Conservation (phyloP, 345 rosid genomes). For the Hypericum androsaemum region DNA sequence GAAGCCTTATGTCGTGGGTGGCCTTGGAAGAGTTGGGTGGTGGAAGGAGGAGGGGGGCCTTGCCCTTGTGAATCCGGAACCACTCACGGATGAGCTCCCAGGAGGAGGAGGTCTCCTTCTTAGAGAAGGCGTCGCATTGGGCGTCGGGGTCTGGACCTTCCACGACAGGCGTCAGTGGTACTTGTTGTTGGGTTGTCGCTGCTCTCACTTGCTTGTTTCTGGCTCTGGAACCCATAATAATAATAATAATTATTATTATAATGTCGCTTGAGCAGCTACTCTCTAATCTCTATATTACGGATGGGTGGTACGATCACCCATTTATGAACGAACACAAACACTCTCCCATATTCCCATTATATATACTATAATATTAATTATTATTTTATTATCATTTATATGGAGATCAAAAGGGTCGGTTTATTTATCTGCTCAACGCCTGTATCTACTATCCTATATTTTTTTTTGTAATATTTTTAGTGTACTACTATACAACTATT, state of each 20-base stretch:
- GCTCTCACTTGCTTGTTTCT: constrained; percentile 45
- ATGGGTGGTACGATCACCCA: too few relatives aligned
- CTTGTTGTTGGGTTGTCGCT: constrained; percentile 33
- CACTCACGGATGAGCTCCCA: constrained; percentile 93
- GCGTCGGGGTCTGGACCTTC: constrained; percentile 94
- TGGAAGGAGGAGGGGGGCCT: constrained; percentile 20
- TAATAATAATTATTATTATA: not conserved
- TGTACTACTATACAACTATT: too few relatives aligned
- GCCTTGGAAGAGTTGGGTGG: constrained; percentile 34
- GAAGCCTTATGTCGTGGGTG: constrained; percentile 58
- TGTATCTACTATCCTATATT: too few relatives aligned
- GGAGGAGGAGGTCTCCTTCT: constrained; percentile 47
- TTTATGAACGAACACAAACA: too few relatives aligned
- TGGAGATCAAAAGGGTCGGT: constrained; percentile 44
- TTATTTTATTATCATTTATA: not conserved
- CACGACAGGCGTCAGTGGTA: constrained; percentile 65
- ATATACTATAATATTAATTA: not conserved
- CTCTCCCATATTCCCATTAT: too few relatives aligned
- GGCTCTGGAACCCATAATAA: constrained; percentile 29
- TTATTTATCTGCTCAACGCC: constrained; percentile 31
- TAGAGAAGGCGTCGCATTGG: constrained; percentile 65
- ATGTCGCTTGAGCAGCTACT: not conserved
- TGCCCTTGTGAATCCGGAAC: constrained; percentile 70
- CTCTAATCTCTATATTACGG: too few relatives aligned
- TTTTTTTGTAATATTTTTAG: too few relatives aligned